A percentile compares a stretch with the other conserved stretches of the same genome.
These are phyloP conservation scores for Noccaea caerulescens DNA, from an alignment of 345 rosid genomes.

Conservation along the genomic window DNA sequence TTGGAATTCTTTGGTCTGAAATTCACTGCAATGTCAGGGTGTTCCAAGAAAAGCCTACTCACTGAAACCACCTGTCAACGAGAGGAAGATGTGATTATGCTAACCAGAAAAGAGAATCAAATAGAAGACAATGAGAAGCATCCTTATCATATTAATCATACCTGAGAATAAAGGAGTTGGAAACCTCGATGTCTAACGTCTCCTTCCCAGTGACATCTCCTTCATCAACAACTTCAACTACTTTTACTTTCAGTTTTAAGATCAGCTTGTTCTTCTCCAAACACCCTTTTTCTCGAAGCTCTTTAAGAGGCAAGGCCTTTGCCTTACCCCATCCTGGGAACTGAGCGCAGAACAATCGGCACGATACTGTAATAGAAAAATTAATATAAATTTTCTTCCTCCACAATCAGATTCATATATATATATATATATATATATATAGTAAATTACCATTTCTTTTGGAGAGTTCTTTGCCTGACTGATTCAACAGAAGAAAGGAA, in stretches of 20 bases:
- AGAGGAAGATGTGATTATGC: background rate
- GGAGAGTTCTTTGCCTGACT: background rate
- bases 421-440: too few relatives aligned
- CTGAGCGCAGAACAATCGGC: background rate
- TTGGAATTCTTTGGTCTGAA: background rate
- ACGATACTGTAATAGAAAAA: background rate
- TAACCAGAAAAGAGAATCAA: too few relatives aligned
- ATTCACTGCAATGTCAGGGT: background rate
- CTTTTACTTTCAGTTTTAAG: background rate
- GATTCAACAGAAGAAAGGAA: constrained; percentile 5
- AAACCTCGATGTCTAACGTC: background rate
- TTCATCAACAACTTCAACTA: constrained; percentile 3
- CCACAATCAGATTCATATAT: background rate
- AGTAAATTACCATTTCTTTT: background rate
- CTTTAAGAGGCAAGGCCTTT: background rate
- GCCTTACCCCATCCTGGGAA: background rate
- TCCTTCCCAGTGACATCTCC: background rate
- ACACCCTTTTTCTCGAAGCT: background rate
- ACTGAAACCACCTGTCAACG: background rate
- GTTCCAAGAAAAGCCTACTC: background rate
- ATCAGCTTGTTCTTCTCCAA: background rate
- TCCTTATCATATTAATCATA: background rate
- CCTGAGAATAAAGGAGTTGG: constrained; percentile 7
- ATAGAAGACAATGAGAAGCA: too few relatives aligned
- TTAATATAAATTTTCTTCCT: background rate